phyloP scores from a whole-genome alignment of 805 yeast genomes.

The Myxozyma mucilagina region DNA sequence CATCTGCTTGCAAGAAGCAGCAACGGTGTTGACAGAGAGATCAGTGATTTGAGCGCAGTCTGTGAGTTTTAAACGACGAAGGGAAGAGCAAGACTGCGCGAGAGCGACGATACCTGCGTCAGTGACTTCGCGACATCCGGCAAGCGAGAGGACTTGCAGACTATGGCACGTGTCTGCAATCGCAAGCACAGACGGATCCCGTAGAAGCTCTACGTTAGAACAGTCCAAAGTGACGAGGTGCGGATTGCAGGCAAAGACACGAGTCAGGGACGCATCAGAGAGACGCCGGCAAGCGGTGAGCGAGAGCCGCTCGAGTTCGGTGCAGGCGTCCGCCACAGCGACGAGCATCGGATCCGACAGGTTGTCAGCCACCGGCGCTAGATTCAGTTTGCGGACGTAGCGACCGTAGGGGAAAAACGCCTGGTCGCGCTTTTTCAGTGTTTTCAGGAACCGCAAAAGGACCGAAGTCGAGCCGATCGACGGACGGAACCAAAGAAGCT shows the following conservation, averaged over 20 bases:
- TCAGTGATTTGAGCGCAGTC: slow-evolving; percentile 69
- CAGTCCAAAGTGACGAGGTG: slow-evolving; percentile 82
- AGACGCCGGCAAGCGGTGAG: slow-evolving; percentile 75
- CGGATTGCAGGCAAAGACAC: slow-evolving; percentile 62
- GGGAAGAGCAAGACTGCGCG: slow-evolving; percentile 63
- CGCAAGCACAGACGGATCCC: slow-evolving; percentile 68
- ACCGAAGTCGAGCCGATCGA: slow-evolving; percentile 55
- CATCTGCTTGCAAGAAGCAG: slow-evolving; percentile 70
- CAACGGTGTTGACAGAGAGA: slow-evolving; percentile 57
- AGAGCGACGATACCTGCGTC: slow-evolving; percentile 62
- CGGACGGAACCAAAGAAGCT: slow-evolving; percentile 86
- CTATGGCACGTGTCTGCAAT: slow-evolving; percentile 71
- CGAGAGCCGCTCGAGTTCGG: slow-evolving; percentile 79
- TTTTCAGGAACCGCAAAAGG: slow-evolving; percentile 54
- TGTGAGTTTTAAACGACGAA: slow-evolving; percentile 80
- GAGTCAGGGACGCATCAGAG: slow-evolving; percentile 59
- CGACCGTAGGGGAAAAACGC: slow-evolving; percentile 56
- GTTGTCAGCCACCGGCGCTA: slow-evolving; percentile 67
- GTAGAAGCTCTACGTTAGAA: slow-evolving; percentile 68
- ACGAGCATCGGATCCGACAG: slow-evolving; percentile 65
- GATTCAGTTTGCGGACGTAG: slow-evolving; percentile 75
- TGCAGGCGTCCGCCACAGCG: slow-evolving; percentile 61
- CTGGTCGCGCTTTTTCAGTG: slow-evolving; percentile 54
- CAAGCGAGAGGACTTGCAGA: slow-evolving; percentile 86
- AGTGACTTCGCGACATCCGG: slow-evolving; percentile 73